Base-by-base conservation (phyloP, 106 monocot genomes). In the Allium cepa region DNA sequence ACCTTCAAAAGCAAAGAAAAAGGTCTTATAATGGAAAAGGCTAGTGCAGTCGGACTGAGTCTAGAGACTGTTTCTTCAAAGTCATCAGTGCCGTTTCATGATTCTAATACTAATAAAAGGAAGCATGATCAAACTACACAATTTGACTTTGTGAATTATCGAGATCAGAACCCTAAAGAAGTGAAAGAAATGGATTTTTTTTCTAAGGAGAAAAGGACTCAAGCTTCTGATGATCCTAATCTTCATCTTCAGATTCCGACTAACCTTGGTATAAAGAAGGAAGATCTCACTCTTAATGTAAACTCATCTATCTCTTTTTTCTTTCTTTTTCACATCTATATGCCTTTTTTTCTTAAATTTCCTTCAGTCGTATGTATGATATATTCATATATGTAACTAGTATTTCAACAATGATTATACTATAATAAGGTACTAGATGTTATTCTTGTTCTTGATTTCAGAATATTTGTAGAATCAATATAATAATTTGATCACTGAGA, bases 151-250 rank as follows among this genome's bases (percentile, higher is more conserved):
- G 7, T 55, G 53, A 15, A 55, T 12, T 36, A 36, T 36, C 36
- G 36, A 0, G 53, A 55, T 15, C 13, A 55, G 7, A 11, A 55
- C 53, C 11, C 7, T 11, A 55, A 8, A 15, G 49, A 15, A 10
- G 50, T 78, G 45, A 64, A 69, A 14, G 91, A 85, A 83, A 63
- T 88, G 79, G 91, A 91, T 68, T 91, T 96, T 78, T 88, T 91
- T 82, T 88, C 84, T 1, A 4, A 9, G 8, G 88, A 88, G 71
- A 86, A 86, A 62, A 77, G 80, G 64, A 15, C 26, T 8, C 26
- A 55, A 3, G 50, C 67, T 4, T 17, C 58, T 0, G 12, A 69
- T 46, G 36, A 36, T 36, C 36, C 36, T 5, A 36, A 36, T 36
- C 36, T 36, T 36, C 36, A 36, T 36, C 36, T 36, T 36, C 36